Percentiles rank a stretch among this genome's conserved stretches.
Evolutionary conservation across 2,329 filamentous ascomycete genomes (phyloP).

Genomic region (Trichoderma pleuroti): DNA sequence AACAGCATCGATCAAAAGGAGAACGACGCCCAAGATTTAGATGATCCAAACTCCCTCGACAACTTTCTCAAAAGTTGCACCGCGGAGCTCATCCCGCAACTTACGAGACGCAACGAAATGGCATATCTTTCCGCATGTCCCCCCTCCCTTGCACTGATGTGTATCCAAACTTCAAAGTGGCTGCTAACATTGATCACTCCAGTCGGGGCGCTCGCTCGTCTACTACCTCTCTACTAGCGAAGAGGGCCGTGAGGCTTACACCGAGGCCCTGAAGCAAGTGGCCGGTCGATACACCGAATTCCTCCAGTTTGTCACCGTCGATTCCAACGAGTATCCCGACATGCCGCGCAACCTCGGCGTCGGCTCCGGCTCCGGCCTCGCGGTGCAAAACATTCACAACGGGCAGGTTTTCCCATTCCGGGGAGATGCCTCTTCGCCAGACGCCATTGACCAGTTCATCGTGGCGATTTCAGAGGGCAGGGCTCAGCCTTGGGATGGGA

Average conservation of each 20-base stretch:
- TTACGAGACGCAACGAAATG: slow-evolving; percentile 45
- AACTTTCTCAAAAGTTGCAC: slow-evolving; percentile 38
- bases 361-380: slow-evolving; percentile 30
- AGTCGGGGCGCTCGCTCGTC: slow-evolving; percentile 39
- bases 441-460: slow-evolving; percentile 42
- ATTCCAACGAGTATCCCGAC: slow-evolving; percentile 44
- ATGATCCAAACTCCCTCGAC: slow-evolving; percentile 34
- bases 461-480: slow-evolving; percentile 43
- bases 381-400: slow-evolving; percentile 43
- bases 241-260: slow-evolving; percentile 35
- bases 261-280: slow-evolving; percentile 35
- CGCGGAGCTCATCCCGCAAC: slow-evolving; percentile 40
- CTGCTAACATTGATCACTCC: background rate
- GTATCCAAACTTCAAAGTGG: background rate
- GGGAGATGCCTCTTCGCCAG: slow-evolving; percentile 30
- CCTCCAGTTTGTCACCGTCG: slow-evolving; percentile 46
- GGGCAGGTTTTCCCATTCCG: slow-evolving; percentile 42
- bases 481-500: slow-evolving; percentile 36
- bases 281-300: slow-evolving; percentile 47
- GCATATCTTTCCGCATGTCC: slow-evolving; percentile 37
- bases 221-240: slow-evolving; percentile 31
- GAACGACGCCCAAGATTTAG: slow-evolving; percentile 33
- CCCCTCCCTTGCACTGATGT: background rate
- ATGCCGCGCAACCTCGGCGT: slow-evolving; percentile 40
- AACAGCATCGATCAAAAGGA: slow-evolving; percentile 39